Conservation (phyloP, 1,284 basidiomycete genomes). For the Vanrija humicola region DNA sequence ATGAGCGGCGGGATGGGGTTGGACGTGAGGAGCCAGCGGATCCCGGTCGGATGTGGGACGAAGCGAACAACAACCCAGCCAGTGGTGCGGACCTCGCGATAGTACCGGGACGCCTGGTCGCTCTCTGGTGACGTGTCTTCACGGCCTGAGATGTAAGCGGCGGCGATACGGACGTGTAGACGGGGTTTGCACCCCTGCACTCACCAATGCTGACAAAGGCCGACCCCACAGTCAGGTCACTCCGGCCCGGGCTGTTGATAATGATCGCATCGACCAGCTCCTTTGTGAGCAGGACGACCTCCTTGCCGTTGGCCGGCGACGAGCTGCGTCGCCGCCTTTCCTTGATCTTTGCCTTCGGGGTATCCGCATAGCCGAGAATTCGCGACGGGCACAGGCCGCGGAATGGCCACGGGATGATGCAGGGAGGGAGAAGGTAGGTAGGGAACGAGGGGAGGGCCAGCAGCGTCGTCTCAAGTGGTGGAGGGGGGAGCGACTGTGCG, state of each 20-base stretch:
- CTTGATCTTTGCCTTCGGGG: slow-evolving; percentile 20
- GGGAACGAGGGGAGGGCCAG: slow-evolving; percentile 28
- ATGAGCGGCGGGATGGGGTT: slow-evolving; percentile 43
- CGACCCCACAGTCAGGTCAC: slow-evolving; percentile 30
- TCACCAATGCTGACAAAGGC: slow-evolving; percentile 44
- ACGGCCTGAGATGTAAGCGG: slow-evolving; percentile 24
- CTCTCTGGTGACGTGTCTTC: slow-evolving; percentile 34
- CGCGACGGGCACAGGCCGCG: slow-evolving; percentile 39
- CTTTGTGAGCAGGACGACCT: slow-evolving; percentile 41
- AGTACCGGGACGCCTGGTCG: slow-evolving; percentile 2
- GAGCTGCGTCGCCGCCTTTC: slow-evolving; percentile 27
- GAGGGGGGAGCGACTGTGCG: slow-evolving; percentile 38
- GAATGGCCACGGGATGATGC: slow-evolving; percentile 44
- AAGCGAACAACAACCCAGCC: slow-evolving; percentile 49
- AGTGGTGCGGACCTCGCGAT: slow-evolving; percentile 44
- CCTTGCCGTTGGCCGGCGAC: slow-evolving; percentile 29
- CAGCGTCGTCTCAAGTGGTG: slow-evolving; percentile 25
- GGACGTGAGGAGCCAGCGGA: slow-evolving; percentile 42
- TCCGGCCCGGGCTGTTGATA: slow-evolving; percentile 26
- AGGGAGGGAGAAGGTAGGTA: slow-evolving; percentile 32
- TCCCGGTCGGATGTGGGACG: slow-evolving; percentile 42
- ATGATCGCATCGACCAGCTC: slow-evolving; percentile 41
- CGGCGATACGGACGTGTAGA: not conserved
- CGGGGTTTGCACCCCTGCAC: slow-evolving; percentile 1
- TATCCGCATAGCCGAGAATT: slow-evolving; percentile 31